A percentile compares a stretch with the other conserved stretches of the same genome.
Conservation (phyloP, 257 asterid species). For the Solanum corneliomulleri region DNA sequence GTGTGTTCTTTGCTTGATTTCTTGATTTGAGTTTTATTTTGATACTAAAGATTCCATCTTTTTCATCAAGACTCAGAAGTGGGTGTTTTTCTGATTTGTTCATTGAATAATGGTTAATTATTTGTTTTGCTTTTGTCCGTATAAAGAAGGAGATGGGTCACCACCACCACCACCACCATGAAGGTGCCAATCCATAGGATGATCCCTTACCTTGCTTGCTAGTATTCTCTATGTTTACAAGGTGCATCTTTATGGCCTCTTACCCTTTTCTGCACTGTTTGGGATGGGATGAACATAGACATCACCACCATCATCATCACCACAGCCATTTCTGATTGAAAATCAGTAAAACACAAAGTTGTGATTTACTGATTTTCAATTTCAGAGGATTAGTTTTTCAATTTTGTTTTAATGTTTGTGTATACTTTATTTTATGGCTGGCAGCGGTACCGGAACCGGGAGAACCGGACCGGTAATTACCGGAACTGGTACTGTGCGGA, state of each 20-base stretch:
- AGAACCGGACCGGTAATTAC: no score
- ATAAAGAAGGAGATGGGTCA: conserved; percentile 1
- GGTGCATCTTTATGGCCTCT: conserved; percentile 45
- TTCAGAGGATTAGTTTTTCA: neutral
- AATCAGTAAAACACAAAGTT: neutral
- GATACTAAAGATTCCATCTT: neutral
- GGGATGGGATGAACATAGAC: conserved; percentile 45
- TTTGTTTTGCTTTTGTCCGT: neutral
- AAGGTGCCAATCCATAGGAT: neutral
- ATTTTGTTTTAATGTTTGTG: neutral
- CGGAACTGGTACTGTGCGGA: no score
- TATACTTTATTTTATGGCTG: neutral
- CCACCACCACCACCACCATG: neutral
- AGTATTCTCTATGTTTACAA: conserved; percentile 18
- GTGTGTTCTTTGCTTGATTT: neutral
- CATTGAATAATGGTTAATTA: neutral
- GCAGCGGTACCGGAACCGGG: no score
- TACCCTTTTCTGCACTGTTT: conserved; percentile 57
- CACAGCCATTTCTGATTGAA: conserved; percentile 23
- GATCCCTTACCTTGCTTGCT: conserved; percentile 22
- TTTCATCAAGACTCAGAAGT: neutral
- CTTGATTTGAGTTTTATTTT: neutral
- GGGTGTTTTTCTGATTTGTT: neutral
- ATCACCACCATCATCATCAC: conserved; percentile 49
- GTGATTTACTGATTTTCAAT: neutral